Evolutionary conservation across 371 early-diverging fungal genomes (phyloP), one percentile per base, ranked within the genome.

Genomic region (Choanephora cucurbitarum): DNA sequence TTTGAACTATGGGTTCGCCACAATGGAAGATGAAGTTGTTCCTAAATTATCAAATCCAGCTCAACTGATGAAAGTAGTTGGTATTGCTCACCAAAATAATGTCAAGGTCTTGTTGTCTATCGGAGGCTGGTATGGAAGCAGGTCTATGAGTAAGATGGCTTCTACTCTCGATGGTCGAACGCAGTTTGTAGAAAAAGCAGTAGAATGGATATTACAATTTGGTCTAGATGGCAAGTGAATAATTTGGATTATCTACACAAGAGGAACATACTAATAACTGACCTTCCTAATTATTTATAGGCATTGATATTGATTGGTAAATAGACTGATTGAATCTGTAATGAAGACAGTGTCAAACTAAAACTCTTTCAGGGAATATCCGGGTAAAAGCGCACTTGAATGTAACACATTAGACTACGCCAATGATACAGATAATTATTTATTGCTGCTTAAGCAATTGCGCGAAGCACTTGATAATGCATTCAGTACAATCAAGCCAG

Each of bases 121-220:
- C 18, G 87, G 93, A 40, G 92, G 92, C 3, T 90, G 89, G 86
- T 79, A 80, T 37, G 89, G 87, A 9, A 43, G 60, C 19, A 49
- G 28, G 44, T 32, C 44, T 0, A 57, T 57, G 57, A 57, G 57
- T 17, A 33, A 49, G 19, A 57, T 57, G 57, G 57, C 57, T 44
- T 31, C 57, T n/a, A 50, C 50, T 1, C 23, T 34, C 2, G 50
- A 44, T 6, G 50, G 42, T 28, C 24, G 57, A 18, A 50, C 49
- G 1, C 3, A 5, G 23, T 49, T 57, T 50, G 51, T 59, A 5
- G 22, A 53, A 11, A 54, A 55, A 14, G 46, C 40, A 1, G 48
- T 48, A 22, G 60, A 40, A 13, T 50, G 59, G 60, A 50, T 64
- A 18, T 31, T 60, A 14, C 44, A 52, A 44, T 59, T 49, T 23